Conservation (phyloP, 2,329 filamentous ascomycete genomes). For the Paracorniculantispora psalliotae region DNA sequence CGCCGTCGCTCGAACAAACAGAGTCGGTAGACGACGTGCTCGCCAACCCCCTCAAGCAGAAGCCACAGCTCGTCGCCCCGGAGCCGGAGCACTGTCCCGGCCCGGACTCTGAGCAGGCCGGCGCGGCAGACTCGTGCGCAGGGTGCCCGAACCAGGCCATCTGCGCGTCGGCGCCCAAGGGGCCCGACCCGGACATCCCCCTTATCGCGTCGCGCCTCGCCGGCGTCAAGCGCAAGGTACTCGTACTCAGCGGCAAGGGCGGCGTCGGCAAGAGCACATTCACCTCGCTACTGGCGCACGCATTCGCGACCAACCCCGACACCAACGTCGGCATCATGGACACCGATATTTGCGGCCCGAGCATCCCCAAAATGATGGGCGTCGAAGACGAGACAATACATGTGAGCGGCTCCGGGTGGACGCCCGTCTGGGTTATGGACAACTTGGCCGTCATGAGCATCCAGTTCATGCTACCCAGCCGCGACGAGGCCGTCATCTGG, state of each 20-base stretch:
- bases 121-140: constrained; percentile 75
- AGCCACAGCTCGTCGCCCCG: constrained; percentile 83
- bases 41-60: constrained; percentile 68
- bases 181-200: constrained; percentile 89
- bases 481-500: constrained; percentile 96
- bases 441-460: constrained; percentile 96
- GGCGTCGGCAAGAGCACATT: constrained; percentile 97
- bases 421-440: constrained; percentile 90
- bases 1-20: constrained; percentile 73
- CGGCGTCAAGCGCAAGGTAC: constrained; percentile 82
- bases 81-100: constrained; percentile 97
- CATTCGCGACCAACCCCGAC: constrained; percentile 75
- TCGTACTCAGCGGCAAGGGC: constrained; percentile 90
- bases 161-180: constrained; percentile 90
- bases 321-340: constrained; percentile 92
- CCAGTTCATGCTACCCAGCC: constrained; percentile 93
- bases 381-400: constrained; percentile 93
- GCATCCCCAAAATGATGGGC: constrained; percentile 98
- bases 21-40: constrained; percentile 64
- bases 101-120: constrained; percentile 69
- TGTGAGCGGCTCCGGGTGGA: constrained; percentile 83
- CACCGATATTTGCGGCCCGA: constrained; percentile 93
- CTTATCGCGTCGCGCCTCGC: constrained; percentile 79
- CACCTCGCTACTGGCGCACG: constrained; percentile 80
- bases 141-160: constrained; percentile 95